phyloP scores from a whole-genome alignment of 1,284 basidiomycete species.

The Irpex sp. region DNA sequence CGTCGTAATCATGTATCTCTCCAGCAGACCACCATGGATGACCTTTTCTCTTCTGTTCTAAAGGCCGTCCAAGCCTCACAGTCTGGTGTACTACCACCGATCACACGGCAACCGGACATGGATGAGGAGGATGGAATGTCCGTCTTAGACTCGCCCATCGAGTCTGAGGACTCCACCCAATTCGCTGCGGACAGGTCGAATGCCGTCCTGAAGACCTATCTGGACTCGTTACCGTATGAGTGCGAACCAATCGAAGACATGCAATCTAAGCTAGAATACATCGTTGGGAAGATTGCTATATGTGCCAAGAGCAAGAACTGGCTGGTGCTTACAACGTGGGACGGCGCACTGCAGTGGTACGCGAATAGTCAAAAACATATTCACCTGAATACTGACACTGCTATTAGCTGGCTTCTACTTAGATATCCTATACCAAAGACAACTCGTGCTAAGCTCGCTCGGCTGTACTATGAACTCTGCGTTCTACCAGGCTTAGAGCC shows the following conservation, averaged over 20 bases:
- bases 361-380: slow-evolving; percentile 25
- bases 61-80: background rate
- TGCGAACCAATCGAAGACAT: slow-evolving; percentile 78
- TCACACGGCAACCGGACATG: slow-evolving; percentile 28
- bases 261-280: slow-evolving; percentile 69
- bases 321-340: slow-evolving; percentile 67
- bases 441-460: slow-evolving; percentile 75
- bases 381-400: slow-evolving; percentile 5
- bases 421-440: slow-evolving; percentile 75
- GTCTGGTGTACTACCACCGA: slow-evolving; percentile 14
- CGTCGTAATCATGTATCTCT: slow-evolving; percentile 4
- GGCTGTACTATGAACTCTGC: slow-evolving; percentile 78
- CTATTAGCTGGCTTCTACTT: slow-evolving; percentile 73
- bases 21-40: slow-evolving; percentile 3
- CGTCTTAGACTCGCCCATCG: slow-evolving; percentile 39
- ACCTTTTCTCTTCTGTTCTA: background rate
- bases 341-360: slow-evolving; percentile 71
- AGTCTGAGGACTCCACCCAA: slow-evolving; percentile 28
- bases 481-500: slow-evolving; percentile 74
- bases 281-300: slow-evolving; percentile 69
- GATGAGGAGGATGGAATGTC: slow-evolving; percentile 49
- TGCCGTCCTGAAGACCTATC: slow-evolving; percentile 56
- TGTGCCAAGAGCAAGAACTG: slow-evolving; percentile 78
- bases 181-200: slow-evolving; percentile 48
- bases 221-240: slow-evolving; percentile 72